Percentiles rank a stretch among this genome's conserved stretches.
Conservation (phyloP, 1,139 yeast species). For the Suhomyces bribrorum region DNA sequence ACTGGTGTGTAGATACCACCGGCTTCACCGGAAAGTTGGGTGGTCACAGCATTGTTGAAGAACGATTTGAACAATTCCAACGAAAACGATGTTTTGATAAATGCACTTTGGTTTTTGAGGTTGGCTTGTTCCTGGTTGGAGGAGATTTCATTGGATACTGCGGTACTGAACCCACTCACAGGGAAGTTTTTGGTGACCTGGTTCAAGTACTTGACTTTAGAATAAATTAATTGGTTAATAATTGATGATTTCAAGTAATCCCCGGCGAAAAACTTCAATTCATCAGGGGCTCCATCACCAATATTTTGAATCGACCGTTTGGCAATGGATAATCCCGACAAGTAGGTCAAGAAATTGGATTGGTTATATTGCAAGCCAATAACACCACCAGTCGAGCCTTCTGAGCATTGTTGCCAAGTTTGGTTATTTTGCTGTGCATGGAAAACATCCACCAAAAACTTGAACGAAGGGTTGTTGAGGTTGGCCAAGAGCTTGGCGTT, state of each 20-base stretch:
- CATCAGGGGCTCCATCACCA: slow-evolving; percentile 41
- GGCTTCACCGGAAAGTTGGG: slow-evolving; percentile 33
- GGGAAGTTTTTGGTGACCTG: slow-evolving; percentile 34
- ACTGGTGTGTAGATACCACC: slow-evolving; percentile 38
- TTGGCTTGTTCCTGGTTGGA: slow-evolving; percentile 35
- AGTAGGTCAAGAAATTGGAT: slow-evolving; percentile 20
- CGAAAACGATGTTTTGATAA: slow-evolving; percentile 29
- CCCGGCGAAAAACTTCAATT: slow-evolving; percentile 32
- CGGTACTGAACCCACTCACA: slow-evolving; percentile 26
- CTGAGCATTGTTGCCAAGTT: slow-evolving; percentile 39
- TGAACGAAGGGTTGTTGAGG: slow-evolving; percentile 44
- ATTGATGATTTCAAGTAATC: slow-evolving; percentile 41
- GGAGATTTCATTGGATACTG: slow-evolving; percentile 31
- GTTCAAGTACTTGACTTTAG: slow-evolving; percentile 27
- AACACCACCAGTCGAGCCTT: slow-evolving; percentile 39
- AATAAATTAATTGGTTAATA: slow-evolving; percentile 28
- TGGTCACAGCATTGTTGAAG: slow-evolving; percentile 38
- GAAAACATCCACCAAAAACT: slow-evolving; percentile 37
- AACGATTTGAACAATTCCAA: slow-evolving; percentile 41
- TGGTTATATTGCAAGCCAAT: slow-evolving; percentile 44
- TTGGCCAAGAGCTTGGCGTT: slow-evolving; percentile 36
- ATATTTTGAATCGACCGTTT: slow-evolving; percentile 46
- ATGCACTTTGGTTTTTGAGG: slow-evolving; percentile 23
- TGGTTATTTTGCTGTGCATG: slow-evolving; percentile 44
- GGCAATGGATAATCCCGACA: slow-evolving; percentile 44